These are phyloP conservation scores for Phialophora expanda DNA, from an alignment of 2,329 filamentous ascomycete species.

Conservation along the genomic window DNA sequence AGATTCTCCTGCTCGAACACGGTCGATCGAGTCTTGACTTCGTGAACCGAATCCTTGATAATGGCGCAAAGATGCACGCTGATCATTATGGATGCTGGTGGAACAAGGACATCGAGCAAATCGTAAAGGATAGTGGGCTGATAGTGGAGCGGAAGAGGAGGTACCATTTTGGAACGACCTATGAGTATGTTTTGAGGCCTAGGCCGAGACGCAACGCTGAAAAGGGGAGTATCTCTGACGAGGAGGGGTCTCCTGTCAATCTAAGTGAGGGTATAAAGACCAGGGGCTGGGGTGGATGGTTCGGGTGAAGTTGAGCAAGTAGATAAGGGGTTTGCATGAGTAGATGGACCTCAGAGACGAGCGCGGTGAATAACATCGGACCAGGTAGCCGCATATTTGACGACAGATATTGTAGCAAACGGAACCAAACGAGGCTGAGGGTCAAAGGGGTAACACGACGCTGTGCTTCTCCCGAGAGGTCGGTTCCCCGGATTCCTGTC, in stretches of 20 bases:
- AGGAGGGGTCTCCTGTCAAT: background rate
- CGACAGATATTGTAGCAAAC: background rate
- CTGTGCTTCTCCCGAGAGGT: background rate
- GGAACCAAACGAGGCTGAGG: background rate
- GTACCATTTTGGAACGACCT: conserved; percentile 56
- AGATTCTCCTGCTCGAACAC: conserved; percentile 57
- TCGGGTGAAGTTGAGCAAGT: conserved; percentile 3
- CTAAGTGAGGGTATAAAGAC: conserved; percentile 1
- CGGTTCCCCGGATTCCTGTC: background rate
- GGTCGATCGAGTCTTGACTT: conserved; percentile 54
- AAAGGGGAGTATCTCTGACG: background rate
- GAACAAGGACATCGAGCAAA: conserved; percentile 57
- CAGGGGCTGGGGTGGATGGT: conserved; percentile 6
- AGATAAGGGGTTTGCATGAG: background rate
- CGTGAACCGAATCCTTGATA: conserved; percentile 56
- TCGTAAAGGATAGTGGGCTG: conserved; percentile 55
- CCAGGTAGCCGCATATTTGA: background rate
- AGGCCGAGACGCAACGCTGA: conserved; percentile 8
- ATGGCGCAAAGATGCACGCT: conserved; percentile 54
- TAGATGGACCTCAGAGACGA: background rate
- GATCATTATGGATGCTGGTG: conserved; percentile 60
- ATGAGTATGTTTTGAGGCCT: conserved; percentile 44
- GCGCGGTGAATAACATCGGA: background rate
- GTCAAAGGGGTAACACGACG: background rate
- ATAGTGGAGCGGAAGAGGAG: conserved; percentile 54